Evolutionary conservation across 2,329 filamentous ascomycete species (phyloP).

Genomic region (Knufia fluminis): DNA sequence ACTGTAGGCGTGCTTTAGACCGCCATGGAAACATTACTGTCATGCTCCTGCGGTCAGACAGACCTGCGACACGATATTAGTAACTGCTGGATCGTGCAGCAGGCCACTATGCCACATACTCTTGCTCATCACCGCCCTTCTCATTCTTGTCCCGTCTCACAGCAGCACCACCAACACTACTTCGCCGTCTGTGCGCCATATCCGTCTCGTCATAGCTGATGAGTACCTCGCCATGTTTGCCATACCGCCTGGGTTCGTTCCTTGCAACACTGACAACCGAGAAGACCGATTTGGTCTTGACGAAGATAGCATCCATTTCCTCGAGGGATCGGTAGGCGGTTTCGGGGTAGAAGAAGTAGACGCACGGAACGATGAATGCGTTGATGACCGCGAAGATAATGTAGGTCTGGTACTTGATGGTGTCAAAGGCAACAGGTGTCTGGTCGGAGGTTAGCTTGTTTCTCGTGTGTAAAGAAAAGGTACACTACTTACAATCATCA

Average conservation of each 20-base stretch:
- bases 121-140: not conserved
- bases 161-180: slow-evolving; percentile 11
- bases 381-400: slow-evolving; percentile 69
- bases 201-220: slow-evolving; percentile 42
- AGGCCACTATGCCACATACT: no score
- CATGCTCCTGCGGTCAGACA: not conserved
- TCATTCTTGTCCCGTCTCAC: slow-evolving; percentile 9
- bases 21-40: no score
- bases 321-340: slow-evolving; percentile 53
- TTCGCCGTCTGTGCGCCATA: slow-evolving; percentile 29
- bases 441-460: not conserved
- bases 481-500: slow-evolving; percentile 52
- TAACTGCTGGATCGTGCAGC: no score
- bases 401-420: slow-evolving; percentile 66
- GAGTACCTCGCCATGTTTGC: slow-evolving; percentile 49
- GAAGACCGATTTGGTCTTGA: slow-evolving; percentile 43
- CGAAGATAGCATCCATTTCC: slow-evolving; percentile 62
- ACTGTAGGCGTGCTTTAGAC: no score
- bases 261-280: slow-evolving; percentile 42
- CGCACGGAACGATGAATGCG: slow-evolving; percentile 45
- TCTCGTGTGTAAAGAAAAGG: slow-evolving; percentile 26
- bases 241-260: slow-evolving; percentile 47
- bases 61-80: not conserved
- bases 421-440: slow-evolving; percentile 61
- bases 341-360: slow-evolving; percentile 55